Evolutionary conservation across 179 eudicot species (phyloP), one percentile per base, ranked within the genome.

Genomic region (Corrigiola litoralis): DNA sequence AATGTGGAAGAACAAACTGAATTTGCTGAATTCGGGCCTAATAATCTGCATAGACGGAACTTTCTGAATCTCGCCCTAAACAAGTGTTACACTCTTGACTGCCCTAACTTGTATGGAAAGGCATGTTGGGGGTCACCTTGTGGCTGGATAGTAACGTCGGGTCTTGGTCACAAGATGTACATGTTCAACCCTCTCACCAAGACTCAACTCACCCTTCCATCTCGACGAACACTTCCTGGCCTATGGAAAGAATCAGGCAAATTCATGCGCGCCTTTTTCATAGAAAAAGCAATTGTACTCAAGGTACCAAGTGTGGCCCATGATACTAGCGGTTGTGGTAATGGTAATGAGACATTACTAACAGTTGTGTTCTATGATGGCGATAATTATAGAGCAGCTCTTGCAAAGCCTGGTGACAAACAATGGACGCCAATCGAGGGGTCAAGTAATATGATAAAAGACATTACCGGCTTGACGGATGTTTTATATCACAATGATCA

Each of bases 61-160:
- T n/a, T n/a, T n/a, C n/a, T n/a, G n/a, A n/a, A n/a, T n/a, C 4
- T 11, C 20, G 23, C 21, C 5, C 23, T 8, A 18, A 34, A 33
- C 44, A 38, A 18, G n/a, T 1, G 18, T 0, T 65, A 28, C 25
- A 17, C 0, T 28, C 2, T 53, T 0, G 18, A 32, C 28, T 20
- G 53, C 7, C 51, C 41, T 12, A 40, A 66, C 53, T 2, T 20
- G 4, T 28, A 41, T 6, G 51, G 61, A 2, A 53, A 21, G 28
- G 61, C 52, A 0, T 66, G 69, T 66, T 53, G 51, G 61, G 69
- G 69, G 40, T 54, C 69, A 29, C 31, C 62, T 2, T 58, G 36
- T 37, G 62, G 62, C 36, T 58, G 61, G 61, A 13, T 57, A 11
- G 61, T 57, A 12, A 57, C 44, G 16, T 11, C 34, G n/a, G 45